Base-by-base conservation (phyloP, 768 basidiomycete genomes). In the Coprinopsis strossmayeri region DNA sequence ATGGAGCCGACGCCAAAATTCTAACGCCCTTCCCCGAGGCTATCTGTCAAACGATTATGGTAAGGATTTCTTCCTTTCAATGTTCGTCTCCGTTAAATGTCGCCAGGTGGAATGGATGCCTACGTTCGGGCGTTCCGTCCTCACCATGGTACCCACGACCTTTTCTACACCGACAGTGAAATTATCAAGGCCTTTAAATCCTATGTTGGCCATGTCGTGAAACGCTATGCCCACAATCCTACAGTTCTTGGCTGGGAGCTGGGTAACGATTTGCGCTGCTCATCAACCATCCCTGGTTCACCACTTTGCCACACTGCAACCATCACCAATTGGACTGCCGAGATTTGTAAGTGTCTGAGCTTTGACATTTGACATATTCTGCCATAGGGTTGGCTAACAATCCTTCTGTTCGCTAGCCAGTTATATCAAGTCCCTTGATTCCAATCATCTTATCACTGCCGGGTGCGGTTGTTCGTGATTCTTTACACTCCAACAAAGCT, bases 101-200 rank as follows among this genome's bases (percentile, higher is more conserved):
- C n/a, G n/a, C n/a, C 43, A 65, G 69, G 69, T 35, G 69, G 69
- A 11, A 69, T 70, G 60, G 69, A 71, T 50, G 54, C 60, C 5
- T 71, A 71, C 44, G 63, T 66, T 47, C 58, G 57, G 3, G 59
- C 35, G 9, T 38, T 38, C 17, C 17, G 17, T 18, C 35, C 35
- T 38, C n/a, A n/a, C n/a, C 35, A 38, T 9, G 35, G 35, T 10
- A 18, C 35, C 9, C 35, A 11, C 35, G 35, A 38, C 49, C 53
- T 56, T 24, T 71, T 71, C 59, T 71, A 68, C 51, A 69, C 68
- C 17, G 55, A 66, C 48, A n/a, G 55, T 9, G 47, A 50, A 18
- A 62, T 65, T 37, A 63, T 65, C 43, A 44, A 46, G 18, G 62
- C 64, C 2, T 68, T 61, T 59, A 65, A 68, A 46, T 65, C 58